Conservation (phyloP, 257 asterid genomes). For the Anisodus tanguticus region DNA sequence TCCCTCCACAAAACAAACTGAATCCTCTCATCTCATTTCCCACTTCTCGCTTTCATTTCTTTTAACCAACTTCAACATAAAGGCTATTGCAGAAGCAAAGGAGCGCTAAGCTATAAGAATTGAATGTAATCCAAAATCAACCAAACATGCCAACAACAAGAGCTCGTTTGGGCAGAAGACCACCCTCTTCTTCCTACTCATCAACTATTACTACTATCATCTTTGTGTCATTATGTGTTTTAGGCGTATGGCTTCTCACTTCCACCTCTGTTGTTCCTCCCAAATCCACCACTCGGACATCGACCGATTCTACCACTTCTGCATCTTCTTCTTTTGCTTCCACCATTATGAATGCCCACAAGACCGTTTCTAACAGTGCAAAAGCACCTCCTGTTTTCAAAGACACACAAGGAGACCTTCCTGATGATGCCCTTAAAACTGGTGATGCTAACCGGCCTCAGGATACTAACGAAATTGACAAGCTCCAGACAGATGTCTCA, state of each 20-base stretch:
- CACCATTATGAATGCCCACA: conserved; percentile 32
- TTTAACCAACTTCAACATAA: neutral
- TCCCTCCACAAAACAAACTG: conserved; percentile 35
- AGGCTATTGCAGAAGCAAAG: neutral
- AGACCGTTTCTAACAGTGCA: conserved; percentile 29
- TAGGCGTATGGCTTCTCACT: conserved; percentile 68
- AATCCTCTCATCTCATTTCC: conserved; percentile 29
- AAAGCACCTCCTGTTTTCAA: conserved; percentile 42
- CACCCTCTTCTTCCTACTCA: conserved; percentile 53
- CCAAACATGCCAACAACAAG: conserved; percentile 53
- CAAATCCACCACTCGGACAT: conserved; percentile 39
- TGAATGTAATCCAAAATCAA: conserved; percentile 17
- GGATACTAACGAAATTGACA: conserved; percentile 22
- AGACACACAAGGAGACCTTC: conserved; percentile 49
- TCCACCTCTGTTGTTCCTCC: conserved; percentile 55
- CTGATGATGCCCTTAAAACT: conserved; percentile 51
- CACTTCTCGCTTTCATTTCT: conserved; percentile 4
- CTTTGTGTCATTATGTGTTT: conserved; percentile 53
- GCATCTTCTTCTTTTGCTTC: conserved; percentile 31
- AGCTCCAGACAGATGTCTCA: conserved; percentile 31
- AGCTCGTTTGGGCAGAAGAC: conserved; percentile 54
- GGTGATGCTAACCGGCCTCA: conserved; percentile 31
- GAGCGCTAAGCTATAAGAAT: conserved; percentile 46
- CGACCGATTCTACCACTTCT: conserved; percentile 33
- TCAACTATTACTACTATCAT: conserved; percentile 57